Evolutionary conservation across 306 rosid species (phyloP).

Genomic region (Quillaja saponaria): DNA sequence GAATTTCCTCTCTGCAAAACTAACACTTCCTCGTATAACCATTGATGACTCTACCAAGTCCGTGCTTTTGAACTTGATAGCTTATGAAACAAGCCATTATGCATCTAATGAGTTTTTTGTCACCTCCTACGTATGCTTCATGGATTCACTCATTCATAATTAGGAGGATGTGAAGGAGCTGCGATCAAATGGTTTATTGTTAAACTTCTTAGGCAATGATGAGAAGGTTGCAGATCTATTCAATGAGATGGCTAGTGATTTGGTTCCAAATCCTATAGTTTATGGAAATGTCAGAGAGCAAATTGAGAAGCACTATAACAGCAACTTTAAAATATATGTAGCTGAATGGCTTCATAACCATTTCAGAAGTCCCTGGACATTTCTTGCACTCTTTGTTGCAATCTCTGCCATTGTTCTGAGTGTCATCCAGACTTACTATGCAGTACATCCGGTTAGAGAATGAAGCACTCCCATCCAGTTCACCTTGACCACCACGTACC

Average conservation of each 20-base stretch:
- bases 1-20: neutral
- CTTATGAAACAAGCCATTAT: slow-evolving; percentile 22
- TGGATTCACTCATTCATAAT: slow-evolving; percentile 21
- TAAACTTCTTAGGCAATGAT: slow-evolving; percentile 2
- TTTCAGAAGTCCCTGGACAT: slow-evolving; percentile 16
- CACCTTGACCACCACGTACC: too few species aligned
- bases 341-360: neutral
- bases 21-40: slow-evolving; percentile 15
- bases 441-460: slow-evolving; percentile 8
- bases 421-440: neutral
- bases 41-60: slow-evolving; percentile 12
- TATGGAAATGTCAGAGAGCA: neutral
- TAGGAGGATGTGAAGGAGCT: neutral
- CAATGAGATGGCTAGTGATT: neutral
- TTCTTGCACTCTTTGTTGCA: neutral
- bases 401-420: neutral
- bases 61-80: slow-evolving; percentile 4
- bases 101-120: neutral
- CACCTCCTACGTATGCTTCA: slow-evolving; percentile 16
- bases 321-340: neutral
- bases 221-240: slow-evolving; percentile 5
- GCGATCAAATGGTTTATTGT: neutral
- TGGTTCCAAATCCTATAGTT: neutral
- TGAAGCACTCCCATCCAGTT: too few species aligned
- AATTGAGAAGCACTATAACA: neutral